phyloP scores from a whole-genome alignment of 371 early-diverging fungal genomes.

The Apophysomyces trapeziformis region DNA sequence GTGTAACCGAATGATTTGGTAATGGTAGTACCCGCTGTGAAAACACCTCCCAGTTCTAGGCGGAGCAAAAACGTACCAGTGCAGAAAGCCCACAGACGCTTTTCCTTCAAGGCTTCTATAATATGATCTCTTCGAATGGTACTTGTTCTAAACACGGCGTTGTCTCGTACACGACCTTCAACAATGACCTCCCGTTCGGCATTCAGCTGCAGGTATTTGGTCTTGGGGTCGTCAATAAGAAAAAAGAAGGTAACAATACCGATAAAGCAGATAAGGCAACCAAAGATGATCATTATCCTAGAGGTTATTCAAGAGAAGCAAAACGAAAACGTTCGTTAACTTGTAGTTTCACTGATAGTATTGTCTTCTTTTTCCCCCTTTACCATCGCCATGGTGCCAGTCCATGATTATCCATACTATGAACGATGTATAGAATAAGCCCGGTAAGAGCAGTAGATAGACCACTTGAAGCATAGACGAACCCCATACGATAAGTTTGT shows the following conservation, averaged over 20 bases:
- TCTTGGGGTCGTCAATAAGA: not conserved
- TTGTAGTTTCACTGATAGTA: too few relatives aligned
- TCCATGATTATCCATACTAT: conserved; percentile 35
- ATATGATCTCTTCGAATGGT: conserved; percentile 33
- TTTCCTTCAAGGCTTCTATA: conserved; percentile 35
- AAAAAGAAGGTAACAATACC: conserved; percentile 2
- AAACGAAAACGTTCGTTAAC: not conserved
- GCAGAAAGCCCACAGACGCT: conserved; percentile 35
- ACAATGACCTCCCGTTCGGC: not conserved
- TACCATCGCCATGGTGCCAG: conserved; percentile 53
- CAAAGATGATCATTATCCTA: conserved; percentile 7
- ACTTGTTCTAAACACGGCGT: conserved; percentile 24
- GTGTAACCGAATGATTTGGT: conserved; percentile 32
- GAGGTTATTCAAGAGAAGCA: not conserved
- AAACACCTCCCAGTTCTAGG: conserved; percentile 37
- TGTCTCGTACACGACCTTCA: not conserved
- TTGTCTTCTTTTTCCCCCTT: not conserved
- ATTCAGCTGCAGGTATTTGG: not conserved
- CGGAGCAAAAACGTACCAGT: conserved; percentile 29
- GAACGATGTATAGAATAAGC: conserved; percentile 55
- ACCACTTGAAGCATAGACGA: conserved; percentile 23
- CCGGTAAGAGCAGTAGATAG: conserved; percentile 55
- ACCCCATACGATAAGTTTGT: conserved; percentile 18
- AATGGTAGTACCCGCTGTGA: conserved; percentile 33
- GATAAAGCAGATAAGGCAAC: not conserved